Percentiles rank a stretch among this genome's conserved stretches.
phyloP scores from a whole-genome alignment of 768 basidiomycete genomes.

The Russula emetica region DNA sequence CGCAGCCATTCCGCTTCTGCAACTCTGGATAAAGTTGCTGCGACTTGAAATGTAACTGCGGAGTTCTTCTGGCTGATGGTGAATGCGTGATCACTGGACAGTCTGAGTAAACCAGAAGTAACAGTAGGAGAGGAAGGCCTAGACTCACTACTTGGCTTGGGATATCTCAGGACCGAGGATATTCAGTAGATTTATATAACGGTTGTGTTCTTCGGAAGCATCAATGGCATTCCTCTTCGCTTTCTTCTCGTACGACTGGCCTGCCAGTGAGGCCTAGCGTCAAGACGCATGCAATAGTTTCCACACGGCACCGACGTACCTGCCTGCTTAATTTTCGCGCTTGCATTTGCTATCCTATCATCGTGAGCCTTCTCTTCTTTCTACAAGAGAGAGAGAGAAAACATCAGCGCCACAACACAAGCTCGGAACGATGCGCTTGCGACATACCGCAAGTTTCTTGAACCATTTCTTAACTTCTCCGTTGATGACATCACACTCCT shows the following conservation, averaged over 20 bases:
- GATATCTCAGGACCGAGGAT: conserved; percentile 72
- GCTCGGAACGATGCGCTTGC: no score
- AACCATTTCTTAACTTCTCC: conserved; percentile 80
- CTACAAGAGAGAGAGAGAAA: conserved; percentile 36
- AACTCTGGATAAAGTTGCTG: conserved; percentile 61
- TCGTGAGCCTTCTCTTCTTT: conserved; percentile 80
- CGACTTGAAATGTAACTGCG: conserved; percentile 54
- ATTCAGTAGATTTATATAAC: conserved; percentile 71
- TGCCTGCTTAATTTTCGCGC: conserved; percentile 73
- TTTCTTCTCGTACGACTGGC: conserved; percentile 74
- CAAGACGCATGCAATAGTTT: not conserved
- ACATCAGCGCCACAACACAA: not conserved
- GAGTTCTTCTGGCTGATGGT: conserved; percentile 59
- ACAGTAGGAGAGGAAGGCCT: not conserved
- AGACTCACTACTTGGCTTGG: conserved; percentile 70
- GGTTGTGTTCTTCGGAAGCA: conserved; percentile 66
- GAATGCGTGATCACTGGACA: conserved; percentile 60
- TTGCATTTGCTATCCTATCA: conserved; percentile 60
- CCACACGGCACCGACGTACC: conserved; percentile 38
- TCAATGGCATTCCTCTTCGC: conserved; percentile 67
- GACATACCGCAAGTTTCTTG: conserved; percentile 73
- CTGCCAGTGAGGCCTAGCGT: conserved; percentile 41
- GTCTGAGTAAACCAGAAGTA: not conserved
- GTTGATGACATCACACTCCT: conserved; percentile 62
- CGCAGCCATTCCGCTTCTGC: conserved; percentile 77